phyloP scores from a whole-genome alignment of 495 filamentous ascomycete genomes.

The Penicillium salamii region DNA sequence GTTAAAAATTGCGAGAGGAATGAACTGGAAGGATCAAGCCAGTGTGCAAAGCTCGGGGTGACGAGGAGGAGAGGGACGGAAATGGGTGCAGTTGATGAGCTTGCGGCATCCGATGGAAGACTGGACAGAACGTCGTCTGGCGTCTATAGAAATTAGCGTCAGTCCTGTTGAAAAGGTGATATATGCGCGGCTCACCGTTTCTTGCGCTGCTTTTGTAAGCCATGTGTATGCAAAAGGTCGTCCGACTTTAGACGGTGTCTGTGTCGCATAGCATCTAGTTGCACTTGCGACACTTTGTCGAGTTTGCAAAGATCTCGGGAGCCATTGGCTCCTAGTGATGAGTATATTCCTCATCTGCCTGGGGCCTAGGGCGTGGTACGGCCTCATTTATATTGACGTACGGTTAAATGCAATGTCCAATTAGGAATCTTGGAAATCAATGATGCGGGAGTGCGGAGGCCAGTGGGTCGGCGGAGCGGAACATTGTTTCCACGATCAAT shows the following conservation, averaged over 20 bases:
- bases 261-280: slow-evolving; percentile 22
- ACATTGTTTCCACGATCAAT: slow-evolving; percentile 1
- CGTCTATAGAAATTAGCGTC: slow-evolving; percentile 21
- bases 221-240: slow-evolving; percentile 35
- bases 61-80: slow-evolving; percentile 35
- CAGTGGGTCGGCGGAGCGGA: slow-evolving; percentile 12
- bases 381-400: slow-evolving; percentile 21
- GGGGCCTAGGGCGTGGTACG: slow-evolving; percentile 11
- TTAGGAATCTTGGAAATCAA: slow-evolving; percentile 3
- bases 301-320: slow-evolving; percentile 8
- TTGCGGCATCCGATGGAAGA: slow-evolving; percentile 16
- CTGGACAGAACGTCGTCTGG: slow-evolving; percentile 34
- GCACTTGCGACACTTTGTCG: background rate
- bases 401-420: background rate
- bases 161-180: background rate
- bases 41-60: slow-evolving; percentile 40
- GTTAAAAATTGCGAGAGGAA: slow-evolving; percentile 35
- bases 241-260: slow-evolving; percentile 2
- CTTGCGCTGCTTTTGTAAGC: slow-evolving; percentile 37
- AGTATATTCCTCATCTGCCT: slow-evolving; percentile 17
- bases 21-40: slow-evolving; percentile 30
- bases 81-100: slow-evolving; percentile 5
- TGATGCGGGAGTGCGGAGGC: slow-evolving; percentile 7
- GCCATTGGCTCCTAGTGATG: slow-evolving; percentile 4
- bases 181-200: slow-evolving; percentile 24